A percentile compares a stretch with the other conserved stretches of the same genome.
Conservation (phyloP, 2,329 filamentous ascomycete genomes). For the Microcyclosporella mali region DNA sequence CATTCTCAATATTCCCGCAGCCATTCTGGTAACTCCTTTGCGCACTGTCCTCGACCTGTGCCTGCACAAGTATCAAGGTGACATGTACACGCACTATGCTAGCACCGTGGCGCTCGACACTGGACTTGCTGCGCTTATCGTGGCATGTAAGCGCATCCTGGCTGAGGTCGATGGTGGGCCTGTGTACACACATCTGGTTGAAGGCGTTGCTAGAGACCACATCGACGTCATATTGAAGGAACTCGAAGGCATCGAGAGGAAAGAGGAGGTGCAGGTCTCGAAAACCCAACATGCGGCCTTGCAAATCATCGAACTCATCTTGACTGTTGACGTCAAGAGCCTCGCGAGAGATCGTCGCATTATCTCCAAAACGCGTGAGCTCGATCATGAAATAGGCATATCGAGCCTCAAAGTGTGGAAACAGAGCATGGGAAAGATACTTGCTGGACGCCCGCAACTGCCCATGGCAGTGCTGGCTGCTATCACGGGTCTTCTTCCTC, state of each 20-base stretch:
- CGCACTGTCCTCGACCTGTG: constrained; percentile 71
- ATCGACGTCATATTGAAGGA: constrained; percentile 24
- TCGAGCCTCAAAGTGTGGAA: constrained; percentile 75
- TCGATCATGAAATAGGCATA: constrained; percentile 62
- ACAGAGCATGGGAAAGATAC: constrained; percentile 62
- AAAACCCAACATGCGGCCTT: constrained; percentile 47
- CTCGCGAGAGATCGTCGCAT: constrained; percentile 62
- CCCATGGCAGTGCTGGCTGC: constrained; percentile 68
- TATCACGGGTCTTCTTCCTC: constrained; percentile 61
- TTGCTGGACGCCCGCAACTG: constrained; percentile 62
- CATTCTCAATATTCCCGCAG: constrained; percentile 67
- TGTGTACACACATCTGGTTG: constrained; percentile 25
- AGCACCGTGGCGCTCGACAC: constrained; percentile 58
- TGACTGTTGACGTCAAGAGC: constrained; percentile 66
- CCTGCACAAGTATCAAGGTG: constrained; percentile 58
- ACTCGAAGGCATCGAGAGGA: constrained; percentile 27
- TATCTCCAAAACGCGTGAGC: constrained; percentile 53
- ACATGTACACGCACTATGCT: constrained; percentile 51
- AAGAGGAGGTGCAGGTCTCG: constrained; percentile 25
- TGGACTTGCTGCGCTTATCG: constrained; percentile 42
- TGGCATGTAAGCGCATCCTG: constrained; percentile 19
- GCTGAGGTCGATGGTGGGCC: constrained; percentile 23
- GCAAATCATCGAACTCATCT: constrained; percentile 58
- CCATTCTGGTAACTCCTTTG: constrained; percentile 72
- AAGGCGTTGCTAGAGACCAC: constrained; percentile 27